Base-by-base conservation (phyloP, 495 filamentous ascomycete species). In the Talaromyces trachyspermus region DNA sequence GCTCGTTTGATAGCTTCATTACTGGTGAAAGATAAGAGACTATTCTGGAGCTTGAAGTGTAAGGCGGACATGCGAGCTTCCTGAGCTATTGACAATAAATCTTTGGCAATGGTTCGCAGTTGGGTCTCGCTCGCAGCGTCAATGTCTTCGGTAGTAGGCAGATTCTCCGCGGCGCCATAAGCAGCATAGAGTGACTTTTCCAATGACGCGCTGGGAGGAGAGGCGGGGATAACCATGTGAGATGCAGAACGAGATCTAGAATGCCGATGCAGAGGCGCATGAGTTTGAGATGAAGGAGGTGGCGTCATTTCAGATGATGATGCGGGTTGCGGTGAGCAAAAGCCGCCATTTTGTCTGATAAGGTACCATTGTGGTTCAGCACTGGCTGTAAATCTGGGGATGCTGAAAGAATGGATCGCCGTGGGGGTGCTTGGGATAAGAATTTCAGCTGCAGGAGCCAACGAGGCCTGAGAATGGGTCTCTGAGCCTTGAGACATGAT, bases 31-130 rank as follows among this genome's bases (percentile, higher is more conserved):
- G 75, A 82, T 18, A 95, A 76, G 50, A 98, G 75, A 55, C 82
- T 88, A 57, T 92, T 88, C 60, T 96, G 91, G 39, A 98, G 68
- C 57, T 92, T 95, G 70, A 94, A 84, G 59, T 98, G 92, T 19
- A 94, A 83, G 1, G 86, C 83, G 37, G 85, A 84, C 73, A 88
- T 86, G 40, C 88, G 86, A 44, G 80, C 74, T 50, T 86, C 81
- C 39, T 75, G 68, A 5, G 81, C 63, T 5, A 75, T 64, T 8
- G 61, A 56, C 22, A 75, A 61, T 1, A 82, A 60, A 18, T 77
- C 74, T 24, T 70, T 65, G 27, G 78, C 74, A 42, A 91, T 77
- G 24, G 65, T 70, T 27, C 80, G 77, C 40, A 88, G 72, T 50
- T 82, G 77, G 1, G 73, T 68, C 20, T 75, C 64, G 4, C 72